These are phyloP conservation scores for Nemania diffusa DNA, from an alignment of 2,329 filamentous ascomycete species.

Conservation along the genomic window DNA sequence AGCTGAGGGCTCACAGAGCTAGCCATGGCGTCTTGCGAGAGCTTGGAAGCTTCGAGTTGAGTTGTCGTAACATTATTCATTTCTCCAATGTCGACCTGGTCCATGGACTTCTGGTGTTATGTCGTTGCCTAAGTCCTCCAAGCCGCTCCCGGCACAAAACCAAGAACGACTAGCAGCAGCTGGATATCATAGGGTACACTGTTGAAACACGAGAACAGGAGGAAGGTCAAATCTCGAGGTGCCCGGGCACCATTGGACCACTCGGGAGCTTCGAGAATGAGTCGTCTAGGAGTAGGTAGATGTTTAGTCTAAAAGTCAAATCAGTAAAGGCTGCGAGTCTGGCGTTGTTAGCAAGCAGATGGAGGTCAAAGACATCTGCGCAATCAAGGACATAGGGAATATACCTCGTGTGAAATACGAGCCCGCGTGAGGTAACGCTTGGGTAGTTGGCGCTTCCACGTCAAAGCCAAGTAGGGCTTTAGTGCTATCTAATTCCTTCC, in stretches of 20 bases:
- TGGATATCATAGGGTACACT: slow-evolving; percentile 45
- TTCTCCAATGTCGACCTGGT: slow-evolving; percentile 39
- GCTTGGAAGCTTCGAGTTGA: slow-evolving; percentile 45
- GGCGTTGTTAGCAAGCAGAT: background rate
- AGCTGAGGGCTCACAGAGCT: slow-evolving; percentile 47
- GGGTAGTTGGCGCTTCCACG: slow-evolving; percentile 9
- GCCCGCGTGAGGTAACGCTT: background rate
- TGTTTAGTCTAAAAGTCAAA: slow-evolving; percentile 29
- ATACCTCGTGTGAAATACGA: slow-evolving; percentile 28
- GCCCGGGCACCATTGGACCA: slow-evolving; percentile 37
- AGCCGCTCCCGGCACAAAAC: slow-evolving; percentile 49
- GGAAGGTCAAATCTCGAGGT: slow-evolving; percentile 34
- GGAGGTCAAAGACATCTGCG: background rate
- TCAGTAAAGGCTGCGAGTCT: slow-evolving; percentile 23
- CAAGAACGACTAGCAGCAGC: slow-evolving; percentile 42
- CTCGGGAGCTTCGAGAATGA: slow-evolving; percentile 21
- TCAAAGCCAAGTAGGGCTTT: slow-evolving; percentile 5
- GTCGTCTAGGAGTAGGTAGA: slow-evolving; percentile 10
- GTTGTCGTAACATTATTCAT: slow-evolving; percentile 41
- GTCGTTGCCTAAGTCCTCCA: slow-evolving; percentile 49
- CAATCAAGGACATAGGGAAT: slow-evolving; percentile 6
- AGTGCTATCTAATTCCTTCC: slow-evolving; percentile 35
- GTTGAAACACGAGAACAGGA: slow-evolving; percentile 28
- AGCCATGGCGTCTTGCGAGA: slow-evolving; percentile 45
- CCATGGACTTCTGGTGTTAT: slow-evolving; percentile 53